A percentile compares a stretch with the other conserved stretches of the same genome.
These are phyloP conservation scores for Abrus precatorius DNA, from an alignment of 306 rosid genomes.

Conservation along the genomic window DNA sequence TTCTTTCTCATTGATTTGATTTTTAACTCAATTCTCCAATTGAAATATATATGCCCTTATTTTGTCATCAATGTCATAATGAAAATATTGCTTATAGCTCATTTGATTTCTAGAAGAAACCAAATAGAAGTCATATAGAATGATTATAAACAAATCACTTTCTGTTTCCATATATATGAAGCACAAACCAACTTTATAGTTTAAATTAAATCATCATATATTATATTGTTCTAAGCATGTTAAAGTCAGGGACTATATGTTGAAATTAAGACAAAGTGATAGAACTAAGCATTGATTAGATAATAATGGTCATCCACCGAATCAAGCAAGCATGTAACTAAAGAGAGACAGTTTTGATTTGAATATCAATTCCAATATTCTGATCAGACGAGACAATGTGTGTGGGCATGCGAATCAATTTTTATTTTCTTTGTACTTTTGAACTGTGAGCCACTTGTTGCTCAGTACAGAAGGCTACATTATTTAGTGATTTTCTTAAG, in stretches of 20 bases:
- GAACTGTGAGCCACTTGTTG: conserved; percentile 54
- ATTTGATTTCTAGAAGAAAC: conserved; percentile 17
- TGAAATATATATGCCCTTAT: background rate
- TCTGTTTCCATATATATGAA: conserved; percentile 38
- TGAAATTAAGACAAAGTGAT: conserved; percentile 41
- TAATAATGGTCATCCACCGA: conserved; percentile 50
- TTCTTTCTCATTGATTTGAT: conserved; percentile 5
- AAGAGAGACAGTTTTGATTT: conserved; percentile 38
- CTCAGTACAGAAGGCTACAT: conserved; percentile 40
- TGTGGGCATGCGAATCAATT: conserved; percentile 16
- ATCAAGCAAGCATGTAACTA: conserved; percentile 42
- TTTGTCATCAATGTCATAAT: background rate
- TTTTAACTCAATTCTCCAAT: background rate
- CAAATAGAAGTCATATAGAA: conserved; percentile 35
- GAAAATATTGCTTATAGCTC: background rate
- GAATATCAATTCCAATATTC: conserved; percentile 15
- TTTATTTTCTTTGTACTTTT: conserved; percentile 29
- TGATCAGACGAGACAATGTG: conserved; percentile 5
- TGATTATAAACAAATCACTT: conserved; percentile 30
- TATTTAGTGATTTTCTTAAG: conserved; percentile 43
- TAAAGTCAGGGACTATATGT: conserved; percentile 48
- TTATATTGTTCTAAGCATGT: conserved; percentile 33
- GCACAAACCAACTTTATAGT: conserved; percentile 30
- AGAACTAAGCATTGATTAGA: conserved; percentile 40
- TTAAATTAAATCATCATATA: conserved; percentile 5